A percentile compares a stretch with the other conserved stretches of the same genome.
phyloP scores from a whole-genome alignment of 2,329 filamentous ascomycete genomes.

The Xylariaceae sp. region DNA sequence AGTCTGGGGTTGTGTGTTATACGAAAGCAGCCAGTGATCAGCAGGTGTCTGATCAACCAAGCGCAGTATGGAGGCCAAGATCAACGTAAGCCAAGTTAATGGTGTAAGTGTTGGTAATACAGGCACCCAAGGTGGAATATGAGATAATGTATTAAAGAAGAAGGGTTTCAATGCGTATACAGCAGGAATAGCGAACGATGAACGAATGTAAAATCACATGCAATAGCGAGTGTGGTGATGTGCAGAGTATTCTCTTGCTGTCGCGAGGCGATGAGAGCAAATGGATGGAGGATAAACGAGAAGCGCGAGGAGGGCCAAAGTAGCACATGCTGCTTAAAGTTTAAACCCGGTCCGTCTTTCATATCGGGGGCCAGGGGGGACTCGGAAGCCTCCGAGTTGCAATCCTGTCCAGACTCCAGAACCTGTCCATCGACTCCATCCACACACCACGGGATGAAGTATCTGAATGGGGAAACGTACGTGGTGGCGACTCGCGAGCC shows the following conservation, averaged over 20 bases:
- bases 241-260: neutral
- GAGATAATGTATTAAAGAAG: constrained; percentile 3
- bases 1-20: neutral
- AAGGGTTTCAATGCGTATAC: neutral
- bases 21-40: neutral
- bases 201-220: constrained; percentile 19
- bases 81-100: neutral
- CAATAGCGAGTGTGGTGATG: neutral
- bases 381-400: no score
- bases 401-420: no score
- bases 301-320: neutral
- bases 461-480: no score
- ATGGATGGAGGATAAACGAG: neutral
- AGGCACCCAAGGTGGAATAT: constrained; percentile 6
- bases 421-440: no score
- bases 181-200: constrained; percentile 6
- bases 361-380: no score
- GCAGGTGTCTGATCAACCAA: neutral
- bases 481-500: no score
- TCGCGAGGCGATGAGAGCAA: neutral
- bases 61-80: neutral
- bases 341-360: no score
- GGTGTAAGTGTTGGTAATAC: neutral
- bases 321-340: no score
- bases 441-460: no score